phyloP scores from a whole-genome alignment of 2,329 filamentous ascomycete species.

The Curvularia lunata region DNA sequence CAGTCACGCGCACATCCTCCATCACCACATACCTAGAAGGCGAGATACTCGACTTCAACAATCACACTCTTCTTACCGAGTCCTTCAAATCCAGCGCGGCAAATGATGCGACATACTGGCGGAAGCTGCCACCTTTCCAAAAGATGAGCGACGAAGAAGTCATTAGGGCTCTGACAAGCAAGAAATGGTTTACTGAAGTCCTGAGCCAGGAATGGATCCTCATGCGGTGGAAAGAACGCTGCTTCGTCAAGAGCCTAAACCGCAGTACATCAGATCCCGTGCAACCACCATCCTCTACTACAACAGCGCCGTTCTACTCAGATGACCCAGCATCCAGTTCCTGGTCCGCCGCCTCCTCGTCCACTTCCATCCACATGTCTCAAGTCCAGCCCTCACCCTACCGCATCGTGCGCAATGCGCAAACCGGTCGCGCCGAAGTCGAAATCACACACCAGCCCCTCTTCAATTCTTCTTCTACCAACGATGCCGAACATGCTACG shows the following conservation, averaged over 20 bases:
- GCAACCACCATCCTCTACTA: slow-evolving; percentile 19
- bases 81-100: slow-evolving; percentile 54
- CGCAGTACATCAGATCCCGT: slow-evolving; percentile 23
- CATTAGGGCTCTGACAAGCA: slow-evolving; percentile 53
- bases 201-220: slow-evolving; percentile 59
- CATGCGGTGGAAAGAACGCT: slow-evolving; percentile 64
- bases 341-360: slow-evolving; percentile 3
- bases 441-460: slow-evolving; percentile 18
- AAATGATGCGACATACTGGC: slow-evolving; percentile 58
- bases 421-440: slow-evolving; percentile 22
- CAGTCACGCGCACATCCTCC: slow-evolving; percentile 47
- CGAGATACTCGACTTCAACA: slow-evolving; percentile 68
- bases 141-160: slow-evolving; percentile 50
- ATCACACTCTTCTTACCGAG: slow-evolving; percentile 60
- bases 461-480: slow-evolving; percentile 1
- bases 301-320: slow-evolving; percentile 11
- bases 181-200: slow-evolving; percentile 39
- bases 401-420: slow-evolving; percentile 24
- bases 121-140: slow-evolving; percentile 55
- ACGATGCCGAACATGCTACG: slow-evolving; percentile 30
- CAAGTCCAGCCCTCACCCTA: slow-evolving; percentile 22
- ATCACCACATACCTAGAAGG: slow-evolving; percentile 73
- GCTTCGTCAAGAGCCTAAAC: slow-evolving; percentile 52
- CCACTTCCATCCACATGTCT: slow-evolving; percentile 9
- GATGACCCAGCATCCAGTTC: slow-evolving; percentile 9